Percentiles rank a stretch among this genome's conserved stretches.
Conservation (phyloP, 2,329 filamentous ascomycete species). For the Xylariaceae sp. region DNA sequence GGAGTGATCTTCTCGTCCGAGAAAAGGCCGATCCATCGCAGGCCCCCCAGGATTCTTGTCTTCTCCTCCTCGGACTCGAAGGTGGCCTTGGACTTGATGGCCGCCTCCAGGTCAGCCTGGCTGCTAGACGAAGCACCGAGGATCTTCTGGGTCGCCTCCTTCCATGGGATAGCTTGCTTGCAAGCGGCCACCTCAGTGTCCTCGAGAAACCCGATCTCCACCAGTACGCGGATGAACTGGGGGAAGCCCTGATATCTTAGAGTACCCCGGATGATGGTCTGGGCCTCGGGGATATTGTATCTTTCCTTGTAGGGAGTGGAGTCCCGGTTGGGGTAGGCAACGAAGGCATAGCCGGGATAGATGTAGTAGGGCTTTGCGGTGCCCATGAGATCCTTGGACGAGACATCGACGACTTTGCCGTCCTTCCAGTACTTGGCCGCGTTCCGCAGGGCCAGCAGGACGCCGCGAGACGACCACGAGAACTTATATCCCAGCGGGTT, state of each 20-base stretch:
- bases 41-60: conserved; percentile 60
- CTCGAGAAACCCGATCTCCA: conserved; percentile 82
- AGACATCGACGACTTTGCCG: conserved; percentile 63
- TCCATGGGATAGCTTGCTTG: conserved; percentile 66
- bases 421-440: conserved; percentile 76
- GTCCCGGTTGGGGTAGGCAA: conserved; percentile 91
- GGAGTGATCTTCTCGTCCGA: conserved; percentile 49
- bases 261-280: conserved; percentile 75
- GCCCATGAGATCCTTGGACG: conserved; percentile 65
- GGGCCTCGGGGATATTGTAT: conserved; percentile 84
- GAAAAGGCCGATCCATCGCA: conserved; percentile 59
- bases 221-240: conserved; percentile 78
- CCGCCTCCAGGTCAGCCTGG: conserved; percentile 62
- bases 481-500: conserved; percentile 74
- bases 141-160: conserved; percentile 73
- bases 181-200: conserved; percentile 61
- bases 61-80: conserved; percentile 65
- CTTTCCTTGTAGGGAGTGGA: conserved; percentile 80
- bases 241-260: conserved; percentile 86
- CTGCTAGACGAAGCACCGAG: conserved; percentile 59
- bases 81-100: conserved; percentile 66
- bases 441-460: conserved; percentile 81
- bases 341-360: conserved; percentile 77
- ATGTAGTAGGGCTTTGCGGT: conserved; percentile 85
- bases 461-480: conserved; percentile 66